phyloP scores from a whole-genome alignment of 495 filamentous ascomycete species.

The Cercophora sp. region DNA sequence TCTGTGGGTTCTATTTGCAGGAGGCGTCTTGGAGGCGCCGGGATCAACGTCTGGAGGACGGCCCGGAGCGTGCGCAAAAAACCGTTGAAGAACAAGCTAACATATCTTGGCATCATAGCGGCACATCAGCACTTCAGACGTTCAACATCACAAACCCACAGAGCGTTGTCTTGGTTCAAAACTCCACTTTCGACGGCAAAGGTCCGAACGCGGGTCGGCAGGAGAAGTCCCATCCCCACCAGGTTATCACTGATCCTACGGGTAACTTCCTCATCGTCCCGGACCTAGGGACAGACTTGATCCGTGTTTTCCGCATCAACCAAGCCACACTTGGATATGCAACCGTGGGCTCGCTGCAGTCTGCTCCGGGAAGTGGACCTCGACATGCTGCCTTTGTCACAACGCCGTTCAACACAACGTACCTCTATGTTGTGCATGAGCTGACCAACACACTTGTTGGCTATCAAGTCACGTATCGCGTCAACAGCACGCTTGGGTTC shows the following conservation, averaged over 20 bases:
- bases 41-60: too few relatives aligned
- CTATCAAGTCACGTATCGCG: constrained; percentile 55
- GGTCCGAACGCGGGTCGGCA: constrained; percentile 53
- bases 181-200: constrained; percentile 49
- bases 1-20: neutral
- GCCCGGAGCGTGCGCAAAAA: too few relatives aligned
- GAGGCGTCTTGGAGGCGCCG: too few relatives aligned
- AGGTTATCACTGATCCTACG: constrained; percentile 65
- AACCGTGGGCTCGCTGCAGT: constrained; percentile 27
- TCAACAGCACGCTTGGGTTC: constrained; percentile 44
- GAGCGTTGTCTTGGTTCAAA: constrained; percentile 41
- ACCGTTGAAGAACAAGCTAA: neutral
- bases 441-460: constrained; percentile 54
- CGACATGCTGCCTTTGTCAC: constrained; percentile 63
- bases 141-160: constrained; percentile 23
- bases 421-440: constrained; percentile 63
- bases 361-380: constrained; percentile 55
- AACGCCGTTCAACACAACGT: constrained; percentile 40
- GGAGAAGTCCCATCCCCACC: constrained; percentile 63
- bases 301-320: constrained; percentile 59
- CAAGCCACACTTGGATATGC: constrained; percentile 33
- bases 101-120: constrained; percentile 8
- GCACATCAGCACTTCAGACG: constrained; percentile 16
- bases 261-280: constrained; percentile 61
- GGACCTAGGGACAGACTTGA: constrained; percentile 66